Conservation (phyloP, 1,139 yeast species). For the Yamadazyma diddensiae region DNA sequence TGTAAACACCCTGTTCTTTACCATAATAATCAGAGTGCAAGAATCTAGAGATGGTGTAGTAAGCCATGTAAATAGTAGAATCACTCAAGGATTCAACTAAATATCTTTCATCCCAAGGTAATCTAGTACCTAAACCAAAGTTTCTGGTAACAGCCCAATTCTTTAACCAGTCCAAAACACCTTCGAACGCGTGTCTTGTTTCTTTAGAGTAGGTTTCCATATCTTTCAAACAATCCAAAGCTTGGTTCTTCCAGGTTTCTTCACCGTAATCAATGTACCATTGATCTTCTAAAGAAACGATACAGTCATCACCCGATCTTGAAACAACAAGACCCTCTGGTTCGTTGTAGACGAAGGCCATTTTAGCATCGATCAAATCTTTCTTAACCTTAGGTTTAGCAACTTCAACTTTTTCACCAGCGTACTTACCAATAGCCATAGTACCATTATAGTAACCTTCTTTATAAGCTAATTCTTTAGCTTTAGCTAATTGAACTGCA, state of each 20-base stretch:
- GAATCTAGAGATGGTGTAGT: conserved; percentile 86
- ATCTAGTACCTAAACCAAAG: conserved; percentile 90
- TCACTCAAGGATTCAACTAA: conserved; percentile 94
- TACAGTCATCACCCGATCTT: conserved; percentile 95
- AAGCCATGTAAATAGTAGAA: conserved; percentile 94
- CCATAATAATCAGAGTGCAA: conserved; percentile 90
- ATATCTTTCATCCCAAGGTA: conserved; percentile 97
- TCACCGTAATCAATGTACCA: conserved; percentile 99
- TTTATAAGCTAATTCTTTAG: conserved; percentile 93
- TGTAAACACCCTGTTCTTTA: conserved; percentile 64
- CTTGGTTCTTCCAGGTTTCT: conserved; percentile 82
- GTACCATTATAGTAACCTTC: conserved; percentile 94
- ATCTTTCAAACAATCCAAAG: conserved; percentile 71
- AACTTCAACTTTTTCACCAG: conserved; percentile 84
- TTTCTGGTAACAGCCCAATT: conserved; percentile 99
- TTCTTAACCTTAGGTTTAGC: conserved; percentile 87
- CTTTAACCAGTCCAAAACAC: conserved; percentile 93
- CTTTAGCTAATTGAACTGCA: conserved; percentile 77
- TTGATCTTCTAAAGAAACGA: conserved; percentile 96
- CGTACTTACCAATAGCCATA: conserved; percentile 75
- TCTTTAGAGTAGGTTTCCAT: conserved; percentile 84
- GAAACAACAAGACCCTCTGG: conserved; percentile 90
- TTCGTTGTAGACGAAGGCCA: conserved; percentile 88
- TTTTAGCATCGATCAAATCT: conserved; percentile 72
- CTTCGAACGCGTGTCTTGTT: conserved; percentile 89